Conservation (phyloP, 2,329 filamentous ascomycete species). For the Fusarium sp. region DNA sequence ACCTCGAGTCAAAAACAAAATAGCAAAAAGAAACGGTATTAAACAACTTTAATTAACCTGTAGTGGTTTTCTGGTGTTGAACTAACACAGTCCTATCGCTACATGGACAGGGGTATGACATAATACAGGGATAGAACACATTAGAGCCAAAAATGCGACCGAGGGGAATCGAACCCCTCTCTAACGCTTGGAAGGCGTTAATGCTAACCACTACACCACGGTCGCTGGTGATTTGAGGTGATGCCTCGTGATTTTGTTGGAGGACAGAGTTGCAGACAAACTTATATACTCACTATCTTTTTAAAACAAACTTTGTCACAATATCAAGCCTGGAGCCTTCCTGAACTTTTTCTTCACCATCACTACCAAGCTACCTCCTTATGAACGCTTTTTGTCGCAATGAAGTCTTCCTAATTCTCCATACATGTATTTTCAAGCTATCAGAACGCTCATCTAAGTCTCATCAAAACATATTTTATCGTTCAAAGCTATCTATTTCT, state of each 20-base stretch:
- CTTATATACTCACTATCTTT: neutral
- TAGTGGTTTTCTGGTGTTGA: neutral
- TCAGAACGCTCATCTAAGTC: neutral
- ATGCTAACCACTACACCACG: constrained; percentile 31
- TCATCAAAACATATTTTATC: neutral
- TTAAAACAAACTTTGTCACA: neutral
- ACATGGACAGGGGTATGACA: neutral
- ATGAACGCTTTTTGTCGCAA: neutral
- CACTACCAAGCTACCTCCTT: neutral
- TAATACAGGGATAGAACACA: neutral
- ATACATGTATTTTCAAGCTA: neutral
- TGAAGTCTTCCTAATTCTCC: rapidly evolving
- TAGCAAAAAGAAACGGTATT: neutral
- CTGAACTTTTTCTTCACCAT: neutral
- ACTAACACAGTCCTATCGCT: neutral
- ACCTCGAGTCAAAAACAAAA: too few species aligned
- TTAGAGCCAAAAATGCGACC: constrained; percentile 8
- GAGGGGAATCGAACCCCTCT: constrained; percentile 30
- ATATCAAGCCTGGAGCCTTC: rapidly evolving
- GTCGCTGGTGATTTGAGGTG: neutral
- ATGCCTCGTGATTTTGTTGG: neutral
- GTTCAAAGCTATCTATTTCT: neutral
- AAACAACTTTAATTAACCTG: neutral
- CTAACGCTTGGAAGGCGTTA: constrained; percentile 31
- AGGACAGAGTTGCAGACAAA: rapidly evolving